phyloP scores from a whole-genome alignment of 1,284 basidiomycete genomes.

The Ceratobasidium papillatum region DNA sequence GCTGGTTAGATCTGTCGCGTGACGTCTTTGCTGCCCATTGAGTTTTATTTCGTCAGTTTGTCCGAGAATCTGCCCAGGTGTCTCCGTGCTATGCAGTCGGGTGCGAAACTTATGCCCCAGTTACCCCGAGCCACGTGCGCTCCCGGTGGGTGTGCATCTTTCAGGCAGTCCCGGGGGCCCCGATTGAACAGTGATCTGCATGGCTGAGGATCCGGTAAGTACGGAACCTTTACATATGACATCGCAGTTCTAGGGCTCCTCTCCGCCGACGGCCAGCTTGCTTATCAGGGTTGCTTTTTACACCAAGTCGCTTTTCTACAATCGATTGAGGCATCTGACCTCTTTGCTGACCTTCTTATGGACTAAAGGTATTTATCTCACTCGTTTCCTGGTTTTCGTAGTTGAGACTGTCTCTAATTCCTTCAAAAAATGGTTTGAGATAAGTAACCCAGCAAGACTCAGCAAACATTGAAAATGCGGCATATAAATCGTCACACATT shows the following conservation, averaged over 20 bases:
- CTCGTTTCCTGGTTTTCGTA: not conserved
- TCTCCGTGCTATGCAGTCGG: constrained; percentile 3
- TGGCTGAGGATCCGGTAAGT: not conserved
- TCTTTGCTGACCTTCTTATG: too few species aligned
- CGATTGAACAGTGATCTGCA: constrained; percentile 14
- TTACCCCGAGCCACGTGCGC: constrained; percentile 24
- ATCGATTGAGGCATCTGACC: not conserved
- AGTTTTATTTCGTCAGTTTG: constrained; percentile 9
- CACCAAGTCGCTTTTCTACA: not conserved
- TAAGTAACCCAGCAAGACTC: too few species aligned
- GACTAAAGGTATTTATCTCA: too few species aligned
- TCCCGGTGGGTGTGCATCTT: not conserved
- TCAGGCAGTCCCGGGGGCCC: not conserved
- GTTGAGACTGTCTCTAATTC: not conserved
- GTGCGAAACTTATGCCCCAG: not conserved
- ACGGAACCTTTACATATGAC: constrained; percentile 10
- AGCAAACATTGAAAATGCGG: too few species aligned
- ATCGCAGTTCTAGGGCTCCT: not conserved
- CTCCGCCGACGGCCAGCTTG: not conserved
- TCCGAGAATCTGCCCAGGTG: constrained; percentile 30
- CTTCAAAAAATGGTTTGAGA: too few species aligned
- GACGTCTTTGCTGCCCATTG: constrained; percentile 3
- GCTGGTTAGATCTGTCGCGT: constrained; percentile 15
- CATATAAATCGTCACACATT: too few species aligned
- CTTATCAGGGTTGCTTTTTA: not conserved